phyloP scores from a whole-genome alignment of 2,329 filamentous ascomycete species.

The Trichophyton mentagrophytes region DNA sequence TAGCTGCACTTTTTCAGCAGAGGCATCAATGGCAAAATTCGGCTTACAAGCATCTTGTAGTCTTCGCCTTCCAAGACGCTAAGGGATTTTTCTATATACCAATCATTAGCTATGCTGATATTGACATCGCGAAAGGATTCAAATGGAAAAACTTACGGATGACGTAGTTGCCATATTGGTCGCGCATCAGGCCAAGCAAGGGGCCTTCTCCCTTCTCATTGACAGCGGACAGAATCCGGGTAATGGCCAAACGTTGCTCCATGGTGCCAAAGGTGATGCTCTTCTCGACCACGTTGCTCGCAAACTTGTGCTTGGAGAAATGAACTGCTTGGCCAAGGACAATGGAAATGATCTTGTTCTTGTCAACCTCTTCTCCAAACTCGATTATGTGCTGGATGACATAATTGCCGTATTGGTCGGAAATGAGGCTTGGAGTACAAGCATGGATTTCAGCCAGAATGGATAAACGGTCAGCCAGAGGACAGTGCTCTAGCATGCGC shows the following conservation, averaged over 20 bases:
- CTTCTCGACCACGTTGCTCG: conserved; percentile 94
- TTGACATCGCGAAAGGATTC: not conserved
- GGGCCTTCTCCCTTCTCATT: conserved; percentile 54
- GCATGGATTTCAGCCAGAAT: conserved; percentile 70
- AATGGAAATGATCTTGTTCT: conserved; percentile 56
- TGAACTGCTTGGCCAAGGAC: conserved; percentile 59
- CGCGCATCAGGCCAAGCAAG: conserved; percentile 68
- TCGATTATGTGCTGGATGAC: conserved; percentile 86
- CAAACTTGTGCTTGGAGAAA: conserved; percentile 89
- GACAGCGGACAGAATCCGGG: conserved; percentile 47
- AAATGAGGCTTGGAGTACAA: conserved; percentile 59
- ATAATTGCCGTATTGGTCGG: conserved; percentile 89
- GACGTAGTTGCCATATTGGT: conserved; percentile 92
- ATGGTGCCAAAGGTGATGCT: conserved; percentile 62
- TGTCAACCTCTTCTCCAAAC: conserved; percentile 61
- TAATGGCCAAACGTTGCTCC: conserved; percentile 57
- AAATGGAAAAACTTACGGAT: conserved; percentile 57
- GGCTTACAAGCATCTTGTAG: conserved; percentile 46
- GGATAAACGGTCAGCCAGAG: conserved; percentile 53
- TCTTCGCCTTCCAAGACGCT: conserved; percentile 49
- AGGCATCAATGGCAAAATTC: conserved; percentile 51
- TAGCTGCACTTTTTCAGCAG: conserved; percentile 52
- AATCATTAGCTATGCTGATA: not conserved
- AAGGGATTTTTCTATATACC: conserved; percentile 61
- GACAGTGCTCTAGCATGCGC: conserved; percentile 73